phyloP scores from a whole-genome alignment of 2,329 filamentous ascomycete species.

The Fusarium burgessii region DNA sequence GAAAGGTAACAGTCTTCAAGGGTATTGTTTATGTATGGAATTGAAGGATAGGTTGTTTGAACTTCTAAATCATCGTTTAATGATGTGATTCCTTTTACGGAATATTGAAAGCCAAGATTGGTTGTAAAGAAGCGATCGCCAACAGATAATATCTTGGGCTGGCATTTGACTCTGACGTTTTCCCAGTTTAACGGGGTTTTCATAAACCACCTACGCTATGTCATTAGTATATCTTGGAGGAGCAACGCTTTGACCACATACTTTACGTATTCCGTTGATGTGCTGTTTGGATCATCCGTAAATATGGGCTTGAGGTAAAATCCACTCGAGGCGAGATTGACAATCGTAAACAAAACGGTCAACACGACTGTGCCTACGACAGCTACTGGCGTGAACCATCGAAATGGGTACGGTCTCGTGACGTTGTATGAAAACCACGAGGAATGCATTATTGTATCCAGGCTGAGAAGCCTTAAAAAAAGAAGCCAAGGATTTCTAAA shows the following conservation, averaged over 20 bases:
- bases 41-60: not conserved
- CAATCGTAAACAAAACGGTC: constrained; percentile 5
- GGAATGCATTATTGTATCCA: constrained; percentile 12
- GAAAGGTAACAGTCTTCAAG: constrained; percentile 17
- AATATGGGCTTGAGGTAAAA: constrained; percentile 22
- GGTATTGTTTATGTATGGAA: constrained; percentile 19
- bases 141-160: constrained; percentile 22
- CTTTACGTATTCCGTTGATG: not conserved
- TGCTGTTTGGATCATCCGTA: constrained; percentile 22
- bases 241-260: not conserved
- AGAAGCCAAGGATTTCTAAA: not conserved
- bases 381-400: constrained; percentile 26
- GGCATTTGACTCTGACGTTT: constrained; percentile 5
- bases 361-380: not conserved
- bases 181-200: constrained; percentile 28
- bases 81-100: constrained; percentile 10
- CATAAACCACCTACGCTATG: constrained; percentile 9
- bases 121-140: constrained; percentile 29
- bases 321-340: constrained; percentile 30
- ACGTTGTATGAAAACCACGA: constrained; percentile 30
- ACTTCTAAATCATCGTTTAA: not conserved
- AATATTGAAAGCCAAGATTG: constrained; percentile 9
- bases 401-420: constrained; percentile 22
- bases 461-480: rapidly evolving
- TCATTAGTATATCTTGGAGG: not conserved